Evolutionary conservation across 495 filamentous ascomycete species (phyloP).

Genomic region (Trichoderma gamsii): DNA sequence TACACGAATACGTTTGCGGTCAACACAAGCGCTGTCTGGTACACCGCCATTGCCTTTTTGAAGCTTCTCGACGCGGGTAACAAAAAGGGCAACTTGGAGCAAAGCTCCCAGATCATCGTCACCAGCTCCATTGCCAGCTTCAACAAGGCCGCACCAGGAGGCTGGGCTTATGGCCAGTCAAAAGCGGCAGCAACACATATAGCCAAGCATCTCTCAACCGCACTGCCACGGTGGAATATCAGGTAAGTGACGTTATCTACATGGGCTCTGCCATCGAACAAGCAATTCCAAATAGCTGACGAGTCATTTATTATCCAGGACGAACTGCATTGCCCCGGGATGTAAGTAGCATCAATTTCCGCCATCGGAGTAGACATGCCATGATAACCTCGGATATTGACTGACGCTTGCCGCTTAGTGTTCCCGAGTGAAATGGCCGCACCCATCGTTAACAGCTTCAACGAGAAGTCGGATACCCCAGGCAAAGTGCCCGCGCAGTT

Average conservation of each 20-base stretch:
- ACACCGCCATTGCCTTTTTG: conserved; percentile 57
- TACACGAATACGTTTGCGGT: conserved; percentile 54
- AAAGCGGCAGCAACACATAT: conserved; percentile 61
- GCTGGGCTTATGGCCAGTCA: conserved; percentile 54
- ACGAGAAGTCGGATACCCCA: conserved; percentile 15
- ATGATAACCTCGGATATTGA: background rate
- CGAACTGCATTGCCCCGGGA: conserved; percentile 63
- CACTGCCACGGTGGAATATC: conserved; percentile 52
- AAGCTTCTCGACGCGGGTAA: conserved; percentile 59
- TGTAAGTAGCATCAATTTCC: conserved; percentile 37
- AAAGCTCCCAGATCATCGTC: conserved; percentile 57
- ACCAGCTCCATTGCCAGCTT: conserved; percentile 58
- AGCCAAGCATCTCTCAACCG: conserved; percentile 54
- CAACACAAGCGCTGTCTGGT: conserved; percentile 57
- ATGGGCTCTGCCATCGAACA: conserved; percentile 34
- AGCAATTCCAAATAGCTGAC: background rate
- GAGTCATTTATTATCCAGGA: conserved; percentile 24
- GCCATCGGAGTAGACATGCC: background rate
- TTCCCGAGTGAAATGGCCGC: conserved; percentile 61
- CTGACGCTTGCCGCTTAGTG: conserved; percentile 30
- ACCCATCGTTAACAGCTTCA: conserved; percentile 38
- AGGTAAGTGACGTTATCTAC: conserved; percentile 25
- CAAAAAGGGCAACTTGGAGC: conserved; percentile 42
- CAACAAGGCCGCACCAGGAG: conserved; percentile 49
- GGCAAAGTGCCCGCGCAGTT: conserved; percentile 24